phyloP scores from a whole-genome alignment of 106 monocot genomes.

The Acorus calamus region DNA sequence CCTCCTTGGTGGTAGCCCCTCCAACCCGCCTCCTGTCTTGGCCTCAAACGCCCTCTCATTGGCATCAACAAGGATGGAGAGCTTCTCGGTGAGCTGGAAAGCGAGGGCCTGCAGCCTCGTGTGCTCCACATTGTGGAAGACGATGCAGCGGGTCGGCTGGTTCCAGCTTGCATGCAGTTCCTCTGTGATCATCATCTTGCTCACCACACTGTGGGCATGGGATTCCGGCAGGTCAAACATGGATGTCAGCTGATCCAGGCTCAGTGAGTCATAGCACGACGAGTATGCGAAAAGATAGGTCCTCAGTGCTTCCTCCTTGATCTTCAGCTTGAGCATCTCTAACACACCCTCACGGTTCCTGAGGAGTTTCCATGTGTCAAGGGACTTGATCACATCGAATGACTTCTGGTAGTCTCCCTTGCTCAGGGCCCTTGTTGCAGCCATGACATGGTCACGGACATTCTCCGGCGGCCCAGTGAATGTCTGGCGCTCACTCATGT shows the following conservation, averaged over 20 bases:
- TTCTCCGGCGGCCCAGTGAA: slow-evolving; percentile 92
- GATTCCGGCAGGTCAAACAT: slow-evolving; percentile 65
- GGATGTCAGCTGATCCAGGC: slow-evolving; percentile 51
- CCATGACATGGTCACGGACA: slow-evolving; percentile 85
- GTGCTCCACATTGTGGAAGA: slow-evolving; percentile 74
- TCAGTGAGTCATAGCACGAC: slow-evolving; percentile 67
- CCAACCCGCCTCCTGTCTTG: slow-evolving; percentile 73
- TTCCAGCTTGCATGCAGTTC: slow-evolving; percentile 94
- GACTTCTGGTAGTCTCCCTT: slow-evolving; percentile 63
- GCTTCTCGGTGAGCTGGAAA: slow-evolving; percentile 88
- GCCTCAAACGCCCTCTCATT: slow-evolving; percentile 89
- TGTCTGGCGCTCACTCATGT: slow-evolving; percentile 64
- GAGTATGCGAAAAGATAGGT: slow-evolving; percentile 79
- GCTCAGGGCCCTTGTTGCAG: slow-evolving; percentile 62
- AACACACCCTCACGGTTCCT: slow-evolving; percentile 48
- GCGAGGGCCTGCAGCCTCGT: slow-evolving; percentile 69
- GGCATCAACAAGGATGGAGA: slow-evolving; percentile 66
- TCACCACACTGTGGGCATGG: slow-evolving; percentile 56
- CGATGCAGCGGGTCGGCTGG: slow-evolving; percentile 67
- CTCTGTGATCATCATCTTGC: slow-evolving; percentile 89
- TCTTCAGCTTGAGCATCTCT: slow-evolving; percentile 61
- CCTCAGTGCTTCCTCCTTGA: slow-evolving; percentile 78
- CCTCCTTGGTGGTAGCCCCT: slow-evolving; percentile 56
- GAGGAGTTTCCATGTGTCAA: slow-evolving; percentile 77
- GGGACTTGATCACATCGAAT: slow-evolving; percentile 41